Evolutionary conservation across 169 alveolate genomes (phyloP).

Genomic region (Plasmodium cynomolgi): DNA sequence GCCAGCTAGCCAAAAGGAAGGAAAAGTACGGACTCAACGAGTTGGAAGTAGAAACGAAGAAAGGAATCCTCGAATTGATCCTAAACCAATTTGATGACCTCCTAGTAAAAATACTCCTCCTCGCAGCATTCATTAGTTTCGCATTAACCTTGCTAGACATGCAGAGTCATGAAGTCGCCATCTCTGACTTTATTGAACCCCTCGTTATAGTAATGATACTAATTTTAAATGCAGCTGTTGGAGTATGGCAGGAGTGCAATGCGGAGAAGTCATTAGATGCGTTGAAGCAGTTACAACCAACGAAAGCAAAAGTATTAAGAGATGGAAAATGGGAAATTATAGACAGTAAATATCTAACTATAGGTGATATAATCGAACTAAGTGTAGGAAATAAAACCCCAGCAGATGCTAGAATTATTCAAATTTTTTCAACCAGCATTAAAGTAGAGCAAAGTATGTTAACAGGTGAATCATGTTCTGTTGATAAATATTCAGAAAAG

Average conservation of each 20-base stretch:
- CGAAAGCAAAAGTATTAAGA: conserved; percentile 92
- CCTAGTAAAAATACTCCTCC: conserved; percentile 94
- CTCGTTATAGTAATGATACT: conserved; percentile 95
- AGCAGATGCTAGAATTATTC: conserved; percentile 96
- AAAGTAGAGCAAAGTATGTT: conserved; percentile 95
- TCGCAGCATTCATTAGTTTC: conserved; percentile 97
- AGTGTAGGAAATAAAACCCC: conserved; percentile 98
- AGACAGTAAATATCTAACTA: conserved; percentile 94
- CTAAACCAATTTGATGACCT: conserved; percentile 96
- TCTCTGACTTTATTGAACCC: conserved; percentile 98
- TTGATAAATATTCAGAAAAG: conserved; percentile 85
- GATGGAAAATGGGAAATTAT: conserved; percentile 93
- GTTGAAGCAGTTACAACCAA: conserved; percentile 94
- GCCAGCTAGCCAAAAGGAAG: conserved; percentile 89
- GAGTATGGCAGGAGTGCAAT: conserved; percentile 98
- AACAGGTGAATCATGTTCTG: conserved; percentile 97
- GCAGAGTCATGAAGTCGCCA: conserved; percentile 90
- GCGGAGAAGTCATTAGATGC: conserved; percentile 99
- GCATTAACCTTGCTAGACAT: conserved; percentile 93
- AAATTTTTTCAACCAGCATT: conserved; percentile 93
- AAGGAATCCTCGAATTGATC: conserved; percentile 91
- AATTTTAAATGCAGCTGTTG: conserved; percentile 96
- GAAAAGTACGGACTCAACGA: conserved; percentile 90
- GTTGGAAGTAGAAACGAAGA: conserved; percentile 91
- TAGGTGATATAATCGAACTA: conserved; percentile 97